A percentile compares a stretch with the other conserved stretches of the same genome.
These are phyloP conservation scores for Verticillium nonalfalfae DNA, from an alignment of 2,329 filamentous ascomycete genomes.

Conservation along the genomic window DNA sequence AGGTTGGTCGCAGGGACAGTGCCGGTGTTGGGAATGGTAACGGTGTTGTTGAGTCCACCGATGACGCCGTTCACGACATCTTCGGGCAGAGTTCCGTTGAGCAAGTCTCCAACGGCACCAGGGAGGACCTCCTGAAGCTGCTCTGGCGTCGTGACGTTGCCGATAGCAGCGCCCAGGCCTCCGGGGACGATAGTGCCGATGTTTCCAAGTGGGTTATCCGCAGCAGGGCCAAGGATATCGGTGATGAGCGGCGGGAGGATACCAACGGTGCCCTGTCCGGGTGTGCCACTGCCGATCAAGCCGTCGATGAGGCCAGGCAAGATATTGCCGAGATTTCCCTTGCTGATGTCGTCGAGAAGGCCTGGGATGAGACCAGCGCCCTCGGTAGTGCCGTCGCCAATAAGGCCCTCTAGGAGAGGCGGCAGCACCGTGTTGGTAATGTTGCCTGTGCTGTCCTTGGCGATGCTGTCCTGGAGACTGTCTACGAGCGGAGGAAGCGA, in stretches of 20 bases:
- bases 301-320: neutral
- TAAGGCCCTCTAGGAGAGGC: neutral
- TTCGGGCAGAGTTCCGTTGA: neutral
- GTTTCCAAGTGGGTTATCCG: neutral
- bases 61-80: neutral
- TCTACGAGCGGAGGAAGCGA: neutral
- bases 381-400: neutral
- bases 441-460: neutral
- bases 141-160: neutral
- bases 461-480: neutral
- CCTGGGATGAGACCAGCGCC: neutral
- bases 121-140: neutral
- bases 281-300: neutral
- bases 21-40: neutral
- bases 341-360: neutral
- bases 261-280: neutral
- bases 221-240: neutral
- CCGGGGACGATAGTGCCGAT: neutral
- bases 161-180: neutral
- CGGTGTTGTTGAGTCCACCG: neutral
- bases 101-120: neutral
- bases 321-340: neutral
- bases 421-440: neutral
- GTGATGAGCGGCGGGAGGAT: neutral
- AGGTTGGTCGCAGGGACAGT: neutral